Percentiles rank a stretch among this genome's conserved stretches.
These are phyloP conservation scores for Ustulina deusta DNA, from an alignment of 2,329 filamentous ascomycete genomes.

Conservation along the genomic window DNA sequence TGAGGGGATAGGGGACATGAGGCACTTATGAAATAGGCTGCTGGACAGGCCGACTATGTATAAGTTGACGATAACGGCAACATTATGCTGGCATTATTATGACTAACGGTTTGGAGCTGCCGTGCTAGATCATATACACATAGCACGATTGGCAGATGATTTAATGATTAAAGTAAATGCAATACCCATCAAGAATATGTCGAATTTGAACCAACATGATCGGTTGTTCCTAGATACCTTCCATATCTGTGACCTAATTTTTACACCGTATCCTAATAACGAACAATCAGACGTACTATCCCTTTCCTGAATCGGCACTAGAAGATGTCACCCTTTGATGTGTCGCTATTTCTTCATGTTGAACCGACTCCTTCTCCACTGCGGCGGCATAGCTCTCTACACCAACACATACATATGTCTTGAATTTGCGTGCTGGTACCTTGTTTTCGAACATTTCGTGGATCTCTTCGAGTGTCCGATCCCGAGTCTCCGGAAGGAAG, in stretches of 20 bases:
- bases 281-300: neutral
- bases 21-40: constrained; percentile 29
- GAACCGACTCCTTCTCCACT: constrained; percentile 31
- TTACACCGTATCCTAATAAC: neutral
- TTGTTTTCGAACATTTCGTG: constrained; percentile 48
- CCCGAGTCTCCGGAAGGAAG: constrained; percentile 46
- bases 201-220: neutral
- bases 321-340: constrained; percentile 10
- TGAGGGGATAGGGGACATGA: constrained; percentile 27
- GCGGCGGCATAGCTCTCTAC: constrained; percentile 41
- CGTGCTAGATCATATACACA: constrained; percentile 17
- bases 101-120: constrained; percentile 24
- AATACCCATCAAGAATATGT: constrained; percentile 27
- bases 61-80: constrained; percentile 20
- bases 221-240: neutral
- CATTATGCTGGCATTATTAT: constrained; percentile 17
- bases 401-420: constrained; percentile 42
- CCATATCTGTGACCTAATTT: neutral
- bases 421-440: constrained; percentile 45
- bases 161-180: constrained; percentile 42
- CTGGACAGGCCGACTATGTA: constrained; percentile 10
- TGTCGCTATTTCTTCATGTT: constrained; percentile 26
- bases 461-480: constrained; percentile 47
- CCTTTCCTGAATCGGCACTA: neutral
- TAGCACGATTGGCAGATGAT: constrained; percentile 34